phyloP scores from a whole-genome alignment of 441 rosid species.

The Euphorbia corollata region DNA sequence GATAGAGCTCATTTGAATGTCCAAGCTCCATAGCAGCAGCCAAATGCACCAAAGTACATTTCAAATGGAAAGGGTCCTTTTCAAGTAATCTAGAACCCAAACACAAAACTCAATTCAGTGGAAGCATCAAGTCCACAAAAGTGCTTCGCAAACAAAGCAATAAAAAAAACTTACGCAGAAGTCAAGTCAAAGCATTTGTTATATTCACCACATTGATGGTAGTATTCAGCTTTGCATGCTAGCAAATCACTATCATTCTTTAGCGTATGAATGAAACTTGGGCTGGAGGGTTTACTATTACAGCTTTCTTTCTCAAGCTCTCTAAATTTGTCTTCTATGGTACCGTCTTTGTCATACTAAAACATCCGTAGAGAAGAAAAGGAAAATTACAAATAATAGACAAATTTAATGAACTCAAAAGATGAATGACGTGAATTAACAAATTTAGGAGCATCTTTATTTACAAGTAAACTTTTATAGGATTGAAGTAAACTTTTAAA shows the following conservation, averaged over 20 bases:
- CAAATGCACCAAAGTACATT: slow-evolving; percentile 75
- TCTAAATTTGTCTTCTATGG: slow-evolving; percentile 70
- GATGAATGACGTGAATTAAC: slow-evolving; percentile 3
- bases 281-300: slow-evolving; percentile 35
- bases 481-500: slow-evolving; percentile 7
- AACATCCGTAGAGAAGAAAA: slow-evolving; percentile 11
- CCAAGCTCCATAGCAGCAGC: slow-evolving; percentile 95
- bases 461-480: slow-evolving; percentile 3
- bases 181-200: slow-evolving; percentile 87
- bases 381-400: slow-evolving; percentile 19
- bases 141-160: slow-evolving; percentile 14
- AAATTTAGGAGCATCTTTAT: neutral
- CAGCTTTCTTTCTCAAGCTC: slow-evolving; percentile 72
- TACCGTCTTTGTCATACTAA: slow-evolving; percentile 68
- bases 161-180: slow-evolving; percentile 47
- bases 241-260: slow-evolving; percentile 74
- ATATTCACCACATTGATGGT: slow-evolving; percentile 86
- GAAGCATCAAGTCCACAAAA: slow-evolving; percentile 12
- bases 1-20: slow-evolving; percentile 88
- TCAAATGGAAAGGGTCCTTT: slow-evolving; percentile 92
- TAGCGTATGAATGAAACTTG: slow-evolving; percentile 48
- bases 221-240: slow-evolving; percentile 92
- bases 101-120: slow-evolving; percentile 16
- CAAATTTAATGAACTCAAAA: slow-evolving; percentile 4
- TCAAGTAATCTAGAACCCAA: slow-evolving; percentile 61